These are phyloP conservation scores for Macaranga tanarius DNA, from an alignment of 441 rosid genomes.

Conservation along the genomic window DNA sequence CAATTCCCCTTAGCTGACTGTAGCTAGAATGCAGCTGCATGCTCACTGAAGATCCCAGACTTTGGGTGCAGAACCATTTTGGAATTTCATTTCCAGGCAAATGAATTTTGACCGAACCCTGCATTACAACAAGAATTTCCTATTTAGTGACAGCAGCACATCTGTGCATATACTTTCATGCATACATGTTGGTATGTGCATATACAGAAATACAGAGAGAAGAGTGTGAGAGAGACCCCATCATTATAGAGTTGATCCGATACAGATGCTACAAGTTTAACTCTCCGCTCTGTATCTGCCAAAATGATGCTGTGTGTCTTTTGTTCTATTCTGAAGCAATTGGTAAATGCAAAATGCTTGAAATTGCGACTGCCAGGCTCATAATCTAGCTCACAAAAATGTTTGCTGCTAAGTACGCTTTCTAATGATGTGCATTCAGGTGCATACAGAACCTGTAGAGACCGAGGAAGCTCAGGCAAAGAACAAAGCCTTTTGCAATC, in stretches of 20 bases:
- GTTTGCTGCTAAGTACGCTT: background rate
- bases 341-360: background rate
- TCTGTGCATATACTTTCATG: background rate
- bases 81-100: constrained; percentile 8
- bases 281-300: background rate
- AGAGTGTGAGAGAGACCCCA: background rate
- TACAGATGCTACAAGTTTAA: background rate
- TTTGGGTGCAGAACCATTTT: background rate
- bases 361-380: too few relatives aligned
- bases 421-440: constrained; percentile 4
- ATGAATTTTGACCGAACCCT: background rate
- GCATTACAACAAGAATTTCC: background rate
- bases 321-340: background rate
- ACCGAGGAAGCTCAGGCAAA: constrained; percentile 9
- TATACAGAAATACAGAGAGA: background rate
- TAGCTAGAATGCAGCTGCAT: background rate
- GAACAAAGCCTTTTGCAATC: constrained; percentile 8
- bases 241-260: background rate
- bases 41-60: background rate
- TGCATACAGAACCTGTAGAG: background rate
- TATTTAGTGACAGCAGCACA: background rate
- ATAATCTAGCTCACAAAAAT: background rate
- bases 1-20: background rate
- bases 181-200: too few relatives aligned
- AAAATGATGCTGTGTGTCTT: background rate